phyloP scores from a whole-genome alignment of 768 basidiomycete species.

The Kwoniella heveanensis region DNA sequence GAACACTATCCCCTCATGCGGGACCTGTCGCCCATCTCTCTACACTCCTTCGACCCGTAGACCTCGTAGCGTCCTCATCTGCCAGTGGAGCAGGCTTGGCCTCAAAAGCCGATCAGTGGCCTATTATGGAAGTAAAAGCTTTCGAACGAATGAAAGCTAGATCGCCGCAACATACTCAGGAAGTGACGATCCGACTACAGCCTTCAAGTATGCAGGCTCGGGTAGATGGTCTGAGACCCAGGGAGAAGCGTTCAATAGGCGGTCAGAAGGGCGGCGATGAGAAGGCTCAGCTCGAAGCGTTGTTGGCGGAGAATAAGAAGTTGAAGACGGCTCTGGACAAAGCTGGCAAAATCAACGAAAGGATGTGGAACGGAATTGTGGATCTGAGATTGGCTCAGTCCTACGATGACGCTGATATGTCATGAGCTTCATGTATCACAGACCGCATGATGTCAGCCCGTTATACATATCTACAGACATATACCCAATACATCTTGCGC shows the following conservation, averaged over 20 bases:
- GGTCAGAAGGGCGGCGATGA: neutral
- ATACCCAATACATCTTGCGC: neutral
- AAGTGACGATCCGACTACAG: constrained; percentile 42
- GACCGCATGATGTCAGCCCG: neutral
- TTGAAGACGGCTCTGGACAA: constrained; percentile 72
- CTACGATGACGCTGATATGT: constrained; percentile 6
- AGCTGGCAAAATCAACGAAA: constrained; percentile 88
- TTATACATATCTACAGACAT: too few species aligned
- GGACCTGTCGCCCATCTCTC: constrained; percentile 70
- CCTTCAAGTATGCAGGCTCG: constrained; percentile 11
- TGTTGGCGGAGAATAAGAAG: constrained; percentile 71
- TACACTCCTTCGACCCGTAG: constrained; percentile 81
- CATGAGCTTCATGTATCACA: neutral
- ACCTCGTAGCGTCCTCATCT: constrained; percentile 62
- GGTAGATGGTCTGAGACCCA: constrained; percentile 14
- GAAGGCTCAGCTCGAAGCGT: constrained; percentile 60
- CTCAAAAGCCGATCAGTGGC: constrained; percentile 37
- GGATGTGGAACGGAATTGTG: constrained; percentile 88
- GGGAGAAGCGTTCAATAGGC: neutral
- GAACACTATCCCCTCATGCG: constrained; percentile 64
- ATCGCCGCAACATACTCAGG: constrained; percentile 36
- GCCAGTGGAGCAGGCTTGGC: constrained; percentile 4
- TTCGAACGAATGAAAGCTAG: constrained; percentile 55
- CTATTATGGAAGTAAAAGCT: constrained; percentile 52
- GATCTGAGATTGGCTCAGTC: constrained; percentile 55